phyloP scores from a whole-genome alignment of 2,329 filamentous ascomycete genomes.

The Alternaria sp. region DNA sequence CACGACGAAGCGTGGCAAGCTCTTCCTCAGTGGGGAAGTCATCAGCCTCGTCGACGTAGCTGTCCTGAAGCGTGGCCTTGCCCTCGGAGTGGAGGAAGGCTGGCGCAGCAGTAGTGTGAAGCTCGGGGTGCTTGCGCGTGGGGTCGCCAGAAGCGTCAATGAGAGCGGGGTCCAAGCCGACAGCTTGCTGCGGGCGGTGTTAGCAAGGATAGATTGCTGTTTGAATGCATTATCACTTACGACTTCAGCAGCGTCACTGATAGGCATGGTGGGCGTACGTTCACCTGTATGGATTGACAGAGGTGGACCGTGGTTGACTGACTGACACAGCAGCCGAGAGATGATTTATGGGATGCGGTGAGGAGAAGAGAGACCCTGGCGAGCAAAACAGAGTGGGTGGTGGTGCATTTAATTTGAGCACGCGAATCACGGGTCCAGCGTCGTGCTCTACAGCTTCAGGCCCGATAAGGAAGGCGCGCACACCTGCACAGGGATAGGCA shows the following conservation, averaged over 20 bases:
- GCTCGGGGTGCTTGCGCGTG: constrained; percentile 41
- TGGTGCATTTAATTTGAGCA: constrained; percentile 21
- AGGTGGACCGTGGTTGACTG: constrained; percentile 4
- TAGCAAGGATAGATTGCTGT: constrained; percentile 1
- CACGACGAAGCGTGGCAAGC: constrained; percentile 45
- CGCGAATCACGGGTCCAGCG: constrained; percentile 11
- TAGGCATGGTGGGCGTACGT: constrained; percentile 35
- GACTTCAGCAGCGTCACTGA: constrained; percentile 35
- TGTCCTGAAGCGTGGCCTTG: constrained; percentile 49
- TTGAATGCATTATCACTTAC: constrained; percentile 20
- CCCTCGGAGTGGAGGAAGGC: constrained; percentile 45
- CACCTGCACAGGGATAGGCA: constrained; percentile 14
- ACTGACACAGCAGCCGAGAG: constrained; percentile 12
- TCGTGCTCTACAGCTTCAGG: constrained; percentile 15
- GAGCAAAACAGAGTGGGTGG: constrained; percentile 8
- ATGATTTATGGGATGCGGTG: constrained; percentile 12
- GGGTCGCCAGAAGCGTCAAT: constrained; percentile 47
- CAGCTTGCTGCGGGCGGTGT: constrained; percentile 31
- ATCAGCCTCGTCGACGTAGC: constrained; percentile 36
- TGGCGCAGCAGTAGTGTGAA: constrained; percentile 34
- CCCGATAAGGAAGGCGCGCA: constrained; percentile 24
- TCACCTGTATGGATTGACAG: neutral
- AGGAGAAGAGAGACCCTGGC: constrained; percentile 25
- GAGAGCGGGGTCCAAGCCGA: constrained; percentile 46
- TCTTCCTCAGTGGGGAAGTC: constrained; percentile 48